Percentiles rank a stretch among this genome's conserved stretches.
Conservation (phyloP, 495 filamentous ascomycete species). For the Daldinia bambusicola region DNA sequence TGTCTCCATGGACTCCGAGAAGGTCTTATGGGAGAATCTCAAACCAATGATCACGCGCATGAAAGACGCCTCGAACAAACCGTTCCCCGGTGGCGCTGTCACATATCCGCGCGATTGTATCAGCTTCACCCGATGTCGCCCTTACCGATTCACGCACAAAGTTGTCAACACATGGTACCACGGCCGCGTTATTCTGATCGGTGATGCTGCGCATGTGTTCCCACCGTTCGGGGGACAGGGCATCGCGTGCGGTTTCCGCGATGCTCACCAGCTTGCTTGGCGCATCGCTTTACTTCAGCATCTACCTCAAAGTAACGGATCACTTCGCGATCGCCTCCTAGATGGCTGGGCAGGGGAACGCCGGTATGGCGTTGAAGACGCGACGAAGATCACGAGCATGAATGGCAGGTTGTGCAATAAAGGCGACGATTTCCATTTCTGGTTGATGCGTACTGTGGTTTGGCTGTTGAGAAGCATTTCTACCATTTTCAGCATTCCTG, state of each 20-base stretch:
- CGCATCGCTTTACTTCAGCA: slow-evolving; percentile 55
- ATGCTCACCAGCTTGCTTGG: slow-evolving; percentile 58
- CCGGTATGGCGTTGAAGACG: slow-evolving; percentile 35
- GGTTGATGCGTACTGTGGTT: slow-evolving; percentile 32
- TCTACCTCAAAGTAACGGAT: slow-evolving; percentile 17
- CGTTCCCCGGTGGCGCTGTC: slow-evolving; percentile 44
- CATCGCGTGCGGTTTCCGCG: slow-evolving; percentile 58
- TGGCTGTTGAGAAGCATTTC: slow-evolving; percentile 29
- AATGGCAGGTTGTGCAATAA: slow-evolving; percentile 47
- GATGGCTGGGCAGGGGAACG: slow-evolving; percentile 44
- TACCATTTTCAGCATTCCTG: slow-evolving; percentile 14
- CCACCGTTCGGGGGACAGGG: slow-evolving; percentile 67
- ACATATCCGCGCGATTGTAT: slow-evolving; percentile 62
- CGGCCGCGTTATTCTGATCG: slow-evolving; percentile 58
- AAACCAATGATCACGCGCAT: slow-evolving; percentile 46
- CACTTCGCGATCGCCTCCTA: slow-evolving; percentile 32
- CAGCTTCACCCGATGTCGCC: slow-evolving; percentile 60
- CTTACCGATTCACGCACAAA: slow-evolving; percentile 59
- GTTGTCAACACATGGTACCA: slow-evolving; percentile 64
- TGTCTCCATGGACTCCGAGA: slow-evolving; percentile 41
- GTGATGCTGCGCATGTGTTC: slow-evolving; percentile 66
- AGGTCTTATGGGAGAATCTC: slow-evolving; percentile 47
- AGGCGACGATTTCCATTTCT: slow-evolving; percentile 26
- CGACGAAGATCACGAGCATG: slow-evolving; percentile 39
- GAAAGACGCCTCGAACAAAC: slow-evolving; percentile 13